These are phyloP conservation scores for Candida succiphila DNA, from an alignment of 805 yeast species.

Conservation along the genomic window DNA sequence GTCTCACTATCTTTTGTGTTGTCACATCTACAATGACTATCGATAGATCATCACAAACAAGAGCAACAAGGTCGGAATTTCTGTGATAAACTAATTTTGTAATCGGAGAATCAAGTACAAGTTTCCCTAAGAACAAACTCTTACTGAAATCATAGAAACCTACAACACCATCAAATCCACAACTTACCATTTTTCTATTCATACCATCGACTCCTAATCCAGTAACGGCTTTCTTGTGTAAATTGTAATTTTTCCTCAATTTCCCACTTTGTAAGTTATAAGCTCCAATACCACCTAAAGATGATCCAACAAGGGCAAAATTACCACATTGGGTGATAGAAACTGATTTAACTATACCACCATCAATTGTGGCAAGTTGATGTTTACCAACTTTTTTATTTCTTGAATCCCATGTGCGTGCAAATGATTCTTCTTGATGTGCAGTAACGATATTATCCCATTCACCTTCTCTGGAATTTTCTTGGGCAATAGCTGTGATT, in stretches of 20 bases:
- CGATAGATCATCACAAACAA: conserved; percentile 78
- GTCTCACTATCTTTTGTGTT: conserved; percentile 78
- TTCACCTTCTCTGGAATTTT: conserved; percentile 68
- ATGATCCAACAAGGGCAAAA: conserved; percentile 86
- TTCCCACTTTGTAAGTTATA: conserved; percentile 91
- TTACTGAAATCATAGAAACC: conserved; percentile 80
- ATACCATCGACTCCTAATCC: conserved; percentile 86
- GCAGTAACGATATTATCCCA: conserved; percentile 94
- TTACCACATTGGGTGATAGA: conserved; percentile 90
- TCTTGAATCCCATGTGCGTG: conserved; percentile 84
- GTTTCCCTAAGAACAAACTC: conserved; percentile 54
- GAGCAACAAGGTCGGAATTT: conserved; percentile 75
- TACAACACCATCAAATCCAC: conserved; percentile 82
- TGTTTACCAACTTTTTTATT: conserved; percentile 73
- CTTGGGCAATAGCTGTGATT: conserved; percentile 58
- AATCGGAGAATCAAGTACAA: conserved; percentile 67
- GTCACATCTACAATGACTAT: conserved; percentile 74
- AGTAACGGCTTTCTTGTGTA: conserved; percentile 74
- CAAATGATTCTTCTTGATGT: conserved; percentile 73
- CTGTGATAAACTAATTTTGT: conserved; percentile 71
- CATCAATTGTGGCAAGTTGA: conserved; percentile 65
- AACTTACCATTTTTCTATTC: conserved; percentile 79
- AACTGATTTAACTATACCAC: conserved; percentile 63
- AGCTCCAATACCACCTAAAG: conserved; percentile 74
- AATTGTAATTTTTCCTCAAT: conserved; percentile 54